These are phyloP conservation scores for Colletotrichum falcatum DNA, from an alignment of 2,329 filamentous ascomycete species.

Conservation along the genomic window DNA sequence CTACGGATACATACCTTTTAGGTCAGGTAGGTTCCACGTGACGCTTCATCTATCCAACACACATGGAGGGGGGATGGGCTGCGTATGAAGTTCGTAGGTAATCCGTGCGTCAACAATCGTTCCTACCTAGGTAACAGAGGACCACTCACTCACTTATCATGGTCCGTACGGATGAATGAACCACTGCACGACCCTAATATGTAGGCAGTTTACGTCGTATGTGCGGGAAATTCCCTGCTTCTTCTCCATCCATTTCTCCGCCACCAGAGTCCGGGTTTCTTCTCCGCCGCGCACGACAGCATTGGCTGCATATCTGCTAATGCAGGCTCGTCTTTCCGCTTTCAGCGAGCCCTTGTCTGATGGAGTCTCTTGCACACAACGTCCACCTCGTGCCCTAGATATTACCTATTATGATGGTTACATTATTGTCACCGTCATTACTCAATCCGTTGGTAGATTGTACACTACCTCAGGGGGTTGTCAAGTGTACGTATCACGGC, in stretches of 20 bases:
- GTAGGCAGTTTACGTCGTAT: no score
- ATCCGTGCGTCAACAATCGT: no score
- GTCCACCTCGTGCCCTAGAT: background rate
- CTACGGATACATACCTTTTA: no score
- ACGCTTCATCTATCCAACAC: background rate
- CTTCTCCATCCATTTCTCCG: background rate
- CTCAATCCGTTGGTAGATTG: background rate
- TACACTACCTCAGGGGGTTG: background rate
- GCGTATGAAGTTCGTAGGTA: no score
- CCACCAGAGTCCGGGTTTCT: background rate
- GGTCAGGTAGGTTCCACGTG: background rate
- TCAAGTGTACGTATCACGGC: background rate
- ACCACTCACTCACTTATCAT: no score
- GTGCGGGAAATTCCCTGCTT: background rate
- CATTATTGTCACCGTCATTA: background rate
- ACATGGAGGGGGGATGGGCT: background rate
- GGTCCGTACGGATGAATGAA: background rate
- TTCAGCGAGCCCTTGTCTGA: constrained; percentile 27
- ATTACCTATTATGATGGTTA: background rate
- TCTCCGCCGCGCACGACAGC: constrained; percentile 9
- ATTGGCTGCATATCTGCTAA: constrained; percentile 27
- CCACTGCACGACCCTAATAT: background rate
- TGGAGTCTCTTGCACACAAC: constrained; percentile 3
- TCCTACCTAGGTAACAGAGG: no score
- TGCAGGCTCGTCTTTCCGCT: constrained; percentile 27